These are phyloP conservation scores for Mortierella antarctica DNA, from an alignment of 192 early-diverging fungal genomes.

Conservation along the genomic window DNA sequence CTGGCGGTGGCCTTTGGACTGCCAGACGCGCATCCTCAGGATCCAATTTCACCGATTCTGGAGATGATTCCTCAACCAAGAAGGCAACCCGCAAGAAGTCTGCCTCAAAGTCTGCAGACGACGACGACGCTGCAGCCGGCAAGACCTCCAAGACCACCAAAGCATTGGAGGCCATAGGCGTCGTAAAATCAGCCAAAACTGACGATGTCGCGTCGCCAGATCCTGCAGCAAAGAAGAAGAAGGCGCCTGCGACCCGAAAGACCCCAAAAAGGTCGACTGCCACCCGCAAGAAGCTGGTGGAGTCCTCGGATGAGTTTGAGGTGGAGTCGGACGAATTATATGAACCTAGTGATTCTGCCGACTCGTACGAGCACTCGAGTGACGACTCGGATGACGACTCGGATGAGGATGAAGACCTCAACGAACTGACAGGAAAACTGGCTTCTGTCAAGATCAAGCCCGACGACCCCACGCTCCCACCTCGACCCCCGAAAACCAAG, in stretches of 20 bases:
- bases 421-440: conserved; percentile 30
- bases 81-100: not conserved
- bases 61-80: conserved; percentile 1
- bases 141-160: conserved; percentile 26
- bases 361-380: not conserved
- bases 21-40: conserved; percentile 1
- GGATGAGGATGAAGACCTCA: conserved; percentile 27
- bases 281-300: conserved; percentile 5
- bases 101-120: not conserved
- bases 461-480: conserved; percentile 28
- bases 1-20: not conserved
- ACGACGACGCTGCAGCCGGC: not conserved
- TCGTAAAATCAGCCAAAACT: conserved; percentile 23
- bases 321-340: conserved; percentile 20
- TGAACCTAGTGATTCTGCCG: conserved; percentile 8
- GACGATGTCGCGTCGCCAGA: not conserved
- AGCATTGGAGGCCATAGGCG: conserved; percentile 9
- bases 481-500: not conserved
- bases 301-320: conserved; percentile 43
- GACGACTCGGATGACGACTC: conserved; percentile 9
- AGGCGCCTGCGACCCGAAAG: conserved; percentile 6
- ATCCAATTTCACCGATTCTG: conserved; percentile 18
- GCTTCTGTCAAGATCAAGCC: conserved; percentile 42
- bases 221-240: conserved; percentile 24
- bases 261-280: conserved; percentile 13